Percentiles rank a stretch among this genome's conserved stretches.
Conservation (phyloP, 1,284 basidiomycete species). For the Cryptococcus hybrid region DNA sequence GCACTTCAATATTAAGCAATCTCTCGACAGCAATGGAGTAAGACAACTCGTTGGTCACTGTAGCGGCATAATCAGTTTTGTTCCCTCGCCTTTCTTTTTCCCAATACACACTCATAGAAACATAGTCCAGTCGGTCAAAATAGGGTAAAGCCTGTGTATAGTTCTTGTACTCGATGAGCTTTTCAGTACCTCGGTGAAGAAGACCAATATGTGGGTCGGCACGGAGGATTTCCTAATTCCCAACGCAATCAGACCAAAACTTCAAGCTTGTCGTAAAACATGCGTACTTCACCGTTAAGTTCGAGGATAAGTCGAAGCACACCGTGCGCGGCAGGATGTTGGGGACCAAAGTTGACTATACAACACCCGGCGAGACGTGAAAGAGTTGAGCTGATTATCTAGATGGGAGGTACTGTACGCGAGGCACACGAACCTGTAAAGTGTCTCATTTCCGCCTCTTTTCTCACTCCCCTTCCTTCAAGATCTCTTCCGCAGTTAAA, state of each 20-base stretch:
- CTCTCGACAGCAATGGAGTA: constrained; percentile 98
- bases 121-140: constrained; percentile 98
- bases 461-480: constrained; percentile 70
- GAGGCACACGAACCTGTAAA: constrained; percentile 68
- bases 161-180: constrained; percentile 99
- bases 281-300: constrained; percentile 82
- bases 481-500: constrained; percentile 70
- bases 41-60: constrained; percentile 93
- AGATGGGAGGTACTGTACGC: neutral
- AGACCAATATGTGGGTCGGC: constrained; percentile 94
- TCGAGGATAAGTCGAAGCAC: constrained; percentile 97
- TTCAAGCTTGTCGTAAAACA: too few species aligned
- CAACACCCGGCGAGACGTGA: neutral
- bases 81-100: neutral
- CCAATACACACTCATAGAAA: constrained; percentile 81
- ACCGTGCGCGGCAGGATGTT: constrained; percentile 98
- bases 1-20: constrained; percentile 96
- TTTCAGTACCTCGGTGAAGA: constrained; percentile 96
- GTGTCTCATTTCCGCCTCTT: constrained; percentile 82
- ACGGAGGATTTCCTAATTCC: constrained; percentile 77
- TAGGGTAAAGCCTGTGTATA: constrained; percentile 98
- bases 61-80: neutral
- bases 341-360: constrained; percentile 89
- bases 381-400: constrained; percentile 1
- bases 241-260: neutral